Base-by-base conservation (phyloP, 805 yeast genomes). In the Monosporozyma aerobia region DNA sequence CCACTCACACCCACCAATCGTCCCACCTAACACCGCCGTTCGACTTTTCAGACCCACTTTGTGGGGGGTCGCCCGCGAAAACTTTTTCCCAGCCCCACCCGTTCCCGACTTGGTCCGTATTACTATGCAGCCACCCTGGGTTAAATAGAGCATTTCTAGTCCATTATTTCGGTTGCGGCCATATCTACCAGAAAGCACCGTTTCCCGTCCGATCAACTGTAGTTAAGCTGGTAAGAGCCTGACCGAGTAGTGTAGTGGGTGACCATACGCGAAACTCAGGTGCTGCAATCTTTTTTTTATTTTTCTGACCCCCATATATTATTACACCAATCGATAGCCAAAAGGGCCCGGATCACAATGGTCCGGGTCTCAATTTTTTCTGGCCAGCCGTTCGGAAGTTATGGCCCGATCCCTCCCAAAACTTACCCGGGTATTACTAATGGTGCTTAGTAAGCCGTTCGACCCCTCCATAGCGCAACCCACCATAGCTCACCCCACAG, bases 161-260 rank as follows among this genome's bases (percentile, higher is more conserved):
- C 35, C 46, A 16, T 19, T 5, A 44, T 64, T 54, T 67, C 75
- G 77, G 78, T 74, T 75, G 77, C 78, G 79, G 78, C 79, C 79
- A 76, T 74, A 76, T 74, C 79, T 72, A 74, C 77, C 73, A 72
- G 79, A 76, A 75, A 75, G 76, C 78, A 76, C 78, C 77, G 77
- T 74, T 76, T 75, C 79, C 79, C 79, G 79, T 75, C 79, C 79
- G 79, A 75, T 74, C 79, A 75, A 74, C 77, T 73, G 77, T 74
- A 75, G 78, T 76, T 73, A 75, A 75, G 74, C 79, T 71, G 74
- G 77, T 73, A 73, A 75, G 79, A 73, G 79, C 78, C 77, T 70
- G 76, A 74, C 77, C 72, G 77, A 75, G 79, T 74, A 75, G 72
- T 73, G 73, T 72, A 71, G 77, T 75, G 78, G 79, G 78, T 72